These are phyloP conservation scores for Arthrinium phaeospermum DNA, from an alignment of 2,329 filamentous ascomycete genomes.

Conservation along the genomic window DNA sequence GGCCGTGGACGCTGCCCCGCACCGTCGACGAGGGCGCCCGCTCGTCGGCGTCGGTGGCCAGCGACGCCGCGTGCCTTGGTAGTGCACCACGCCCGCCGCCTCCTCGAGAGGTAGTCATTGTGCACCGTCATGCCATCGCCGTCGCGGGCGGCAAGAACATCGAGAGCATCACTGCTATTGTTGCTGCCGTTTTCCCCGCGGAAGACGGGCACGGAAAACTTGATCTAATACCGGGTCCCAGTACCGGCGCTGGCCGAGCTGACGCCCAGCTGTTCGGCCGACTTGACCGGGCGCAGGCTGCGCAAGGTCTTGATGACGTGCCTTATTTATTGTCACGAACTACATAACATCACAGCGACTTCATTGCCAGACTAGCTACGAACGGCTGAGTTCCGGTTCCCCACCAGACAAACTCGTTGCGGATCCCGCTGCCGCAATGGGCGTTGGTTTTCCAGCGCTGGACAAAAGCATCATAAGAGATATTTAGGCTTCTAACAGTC, in stretches of 20 bases:
- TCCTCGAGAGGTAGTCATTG: background rate
- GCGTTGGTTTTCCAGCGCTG: no score
- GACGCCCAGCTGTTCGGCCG: background rate
- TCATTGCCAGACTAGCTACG: background rate
- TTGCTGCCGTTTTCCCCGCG: background rate
- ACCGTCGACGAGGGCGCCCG: background rate
- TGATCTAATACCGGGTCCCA: background rate
- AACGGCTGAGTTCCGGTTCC: background rate
- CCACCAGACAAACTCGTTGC: background rate
- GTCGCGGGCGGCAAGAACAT: background rate
- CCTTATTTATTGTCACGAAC: no score
- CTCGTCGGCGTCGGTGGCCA: background rate
- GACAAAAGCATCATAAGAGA: background rate
- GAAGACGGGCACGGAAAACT: background rate
- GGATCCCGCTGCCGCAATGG: background rate
- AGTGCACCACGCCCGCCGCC: background rate
- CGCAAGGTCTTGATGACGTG: background rate
- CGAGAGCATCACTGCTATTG: background rate
- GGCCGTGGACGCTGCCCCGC: background rate
- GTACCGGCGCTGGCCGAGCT: background rate
- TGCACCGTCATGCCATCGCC: background rate
- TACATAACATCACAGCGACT: no score
- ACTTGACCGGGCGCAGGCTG: background rate
- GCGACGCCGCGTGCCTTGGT: background rate
- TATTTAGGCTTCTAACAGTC: background rate